Evolutionary conservation across 139 green algal species (phyloP), one percentile per base, ranked within the genome.

Genomic region (Tetraselmis striata): DNA sequence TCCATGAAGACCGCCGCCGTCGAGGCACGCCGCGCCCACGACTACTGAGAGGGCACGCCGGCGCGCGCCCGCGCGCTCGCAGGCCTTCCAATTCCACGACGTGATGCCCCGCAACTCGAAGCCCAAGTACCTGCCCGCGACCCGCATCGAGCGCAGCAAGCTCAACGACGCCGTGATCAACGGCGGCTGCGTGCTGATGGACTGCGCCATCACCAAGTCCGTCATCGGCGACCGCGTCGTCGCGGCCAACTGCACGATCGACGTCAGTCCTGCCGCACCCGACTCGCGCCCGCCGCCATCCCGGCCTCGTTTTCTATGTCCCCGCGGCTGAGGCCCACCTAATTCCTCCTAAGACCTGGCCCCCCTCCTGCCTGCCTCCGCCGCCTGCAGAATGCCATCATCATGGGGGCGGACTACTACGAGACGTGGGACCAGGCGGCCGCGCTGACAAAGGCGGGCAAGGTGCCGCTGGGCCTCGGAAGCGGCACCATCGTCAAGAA

Each of bases 391-490:
- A 32, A 80, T n/a, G 28, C 27, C 2, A 58, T 80, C 29, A 31
- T 80, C 29, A 80, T 80, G 77, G 77, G 29, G 28, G 28, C 27
- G 27, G 77, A 80, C 29, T 58, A 80, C 77, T 80, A 80, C 29
- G 77, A 80, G 77, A 28, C 28, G 29, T 23, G 32, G 28, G 28
- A 32, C 28, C 28, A 59, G 28, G 32, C 23, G 77, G 24, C 2
- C 2, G n/a, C 28, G 77, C 77, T 80, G 29, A 24, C 31, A n/a
- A 32, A 31, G 27, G 77, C 31, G 77, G 77, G 77, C 27, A 80
- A 80, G 77, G 77, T 80, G 28, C 77, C 77, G 29, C 31, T 80
- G 29, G 77, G 77, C 27, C 30, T 80, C 29, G 77, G 77, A 22
- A 32, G 32, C 77, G 77, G 77, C 77, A 80, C 29, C 28, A 23